These are phyloP conservation scores for Rutstroemia sp. DNA, from an alignment of 2,329 filamentous ascomycete species.

Conservation along the genomic window DNA sequence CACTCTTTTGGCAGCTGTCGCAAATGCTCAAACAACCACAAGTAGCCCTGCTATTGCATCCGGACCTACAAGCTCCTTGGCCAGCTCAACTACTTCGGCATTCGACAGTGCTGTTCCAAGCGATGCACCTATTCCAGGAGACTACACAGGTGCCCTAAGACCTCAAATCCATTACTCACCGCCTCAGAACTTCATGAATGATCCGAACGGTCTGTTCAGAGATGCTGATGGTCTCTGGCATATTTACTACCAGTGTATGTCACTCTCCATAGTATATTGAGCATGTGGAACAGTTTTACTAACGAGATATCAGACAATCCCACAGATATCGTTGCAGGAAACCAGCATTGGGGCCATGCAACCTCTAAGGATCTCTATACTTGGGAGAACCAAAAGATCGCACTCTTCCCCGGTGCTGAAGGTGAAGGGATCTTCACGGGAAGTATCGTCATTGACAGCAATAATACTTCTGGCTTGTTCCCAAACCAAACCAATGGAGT, in stretches of 20 bases:
- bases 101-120: constrained; percentile 20
- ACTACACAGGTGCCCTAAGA: constrained; percentile 22
- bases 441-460: constrained; percentile 41
- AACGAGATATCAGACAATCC: constrained; percentile 37
- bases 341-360: constrained; percentile 62
- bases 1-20: constrained; percentile 12
- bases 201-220: constrained; percentile 57
- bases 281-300: background rate
- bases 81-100: constrained; percentile 11
- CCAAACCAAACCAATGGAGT: constrained; percentile 52
- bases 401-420: constrained; percentile 40
- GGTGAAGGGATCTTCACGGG: constrained; percentile 44
- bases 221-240: constrained; percentile 53
- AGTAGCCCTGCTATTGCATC: constrained; percentile 9
- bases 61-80: constrained; percentile 10
- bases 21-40: background rate
- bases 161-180: constrained; percentile 51
- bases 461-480: constrained; percentile 60
- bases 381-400: constrained; percentile 59
- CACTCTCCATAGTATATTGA: background rate
- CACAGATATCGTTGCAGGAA: constrained; percentile 41
- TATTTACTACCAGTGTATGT: constrained; percentile 55
- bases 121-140: constrained; percentile 17
- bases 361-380: constrained; percentile 54
- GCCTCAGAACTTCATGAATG: constrained; percentile 48